Evolutionary conservation across 2,329 filamentous ascomycete genomes (phyloP).

Genomic region (Lojkania enalia): DNA sequence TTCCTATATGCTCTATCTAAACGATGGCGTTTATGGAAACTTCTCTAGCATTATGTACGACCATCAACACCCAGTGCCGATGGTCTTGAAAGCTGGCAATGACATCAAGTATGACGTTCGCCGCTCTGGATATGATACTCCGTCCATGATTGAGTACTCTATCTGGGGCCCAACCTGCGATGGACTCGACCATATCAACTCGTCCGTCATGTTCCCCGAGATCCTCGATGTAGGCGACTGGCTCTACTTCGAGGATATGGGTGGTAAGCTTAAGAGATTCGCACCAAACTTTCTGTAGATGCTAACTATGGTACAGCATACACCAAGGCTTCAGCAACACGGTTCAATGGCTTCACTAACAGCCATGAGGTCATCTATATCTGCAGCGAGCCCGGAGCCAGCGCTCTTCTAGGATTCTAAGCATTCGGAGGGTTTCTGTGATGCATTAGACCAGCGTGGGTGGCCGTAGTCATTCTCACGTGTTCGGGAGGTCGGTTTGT

Average conservation of each 20-base stretch:
- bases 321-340: slow-evolving; percentile 95
- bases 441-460: too few species aligned
- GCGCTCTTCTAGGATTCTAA: slow-evolving; percentile 62
- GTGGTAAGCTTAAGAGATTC: slow-evolving; percentile 45
- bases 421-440: too few species aligned
- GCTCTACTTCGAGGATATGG: slow-evolving; percentile 99
- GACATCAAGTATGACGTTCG: slow-evolving; percentile 58
- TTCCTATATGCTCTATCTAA: slow-evolving; percentile 96
- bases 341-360: slow-evolving; percentile 96
- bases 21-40: slow-evolving; percentile 97
- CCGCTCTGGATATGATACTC: slow-evolving; percentile 51
- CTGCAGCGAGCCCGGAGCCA: slow-evolving; percentile 87
- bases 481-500: too few species aligned
- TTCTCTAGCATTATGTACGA: slow-evolving; percentile 99
- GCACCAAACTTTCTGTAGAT: neutral
- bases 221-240: slow-evolving; percentile 91
- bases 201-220: slow-evolving; percentile 75
- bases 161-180: slow-evolving; percentile 99
- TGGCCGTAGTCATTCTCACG: too few species aligned
- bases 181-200: slow-evolving; percentile 91
- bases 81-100: slow-evolving; percentile 69
- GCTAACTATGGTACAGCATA: slow-evolving; percentile 63
- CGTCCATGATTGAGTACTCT: slow-evolving; percentile 74
- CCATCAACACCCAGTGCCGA: slow-evolving; percentile 87
- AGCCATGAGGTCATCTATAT: slow-evolving; percentile 92